Base-by-base conservation (phyloP, 2,329 filamentous ascomycete species). In the Aphanocladium album region DNA sequence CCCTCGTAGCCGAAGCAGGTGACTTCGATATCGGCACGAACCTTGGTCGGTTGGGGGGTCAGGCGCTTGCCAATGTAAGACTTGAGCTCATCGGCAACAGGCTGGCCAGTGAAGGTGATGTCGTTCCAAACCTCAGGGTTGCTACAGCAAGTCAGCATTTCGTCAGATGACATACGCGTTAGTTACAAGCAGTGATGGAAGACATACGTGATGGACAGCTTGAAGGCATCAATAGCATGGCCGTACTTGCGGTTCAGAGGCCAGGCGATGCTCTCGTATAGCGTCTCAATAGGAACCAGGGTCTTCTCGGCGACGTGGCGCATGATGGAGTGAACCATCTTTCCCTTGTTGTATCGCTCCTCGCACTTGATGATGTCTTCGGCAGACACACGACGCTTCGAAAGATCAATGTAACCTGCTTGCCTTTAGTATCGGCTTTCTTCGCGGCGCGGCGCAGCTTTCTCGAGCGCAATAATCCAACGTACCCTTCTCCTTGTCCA, bases 341-440 rank as follows among this genome's bases (percentile, higher is more conserved):
- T 99, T 82, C 91, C 91, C 88, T 99, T 99, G 86, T 99, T 99
- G 84, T 97, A 99, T 69, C 95, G 87, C 81, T 99, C 95, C 76
- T 99, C 95, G 75, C 96, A 99, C 81, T 97, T 97, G 69, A 96
- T 83, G 65, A 98, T 95, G 80, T 99, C 95, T 76, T 99, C 95
- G 49, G 95, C 90, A 47, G 93, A 97, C 62, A 99, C 95, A 80
- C 95, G 89, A 73, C 95, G 93, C 83, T 99, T 99, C 64, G 92
- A 96, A 74, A 99, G 81, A 88, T 99, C 95, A 72, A 99, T 99
- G 75, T 99, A 99, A 65, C 92, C 76, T 78, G 64, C 16, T 51
- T 17, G n/a, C 9, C 46, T 23, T 58, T 58, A 50, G 56, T 45
- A 47, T 41, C 46, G 14, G 2, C 51, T 21, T 60, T 69, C 63